These are phyloP conservation scores for Artemisia princeps DNA, from an alignment of 140 eudicot genomes.

Conservation along the genomic window DNA sequence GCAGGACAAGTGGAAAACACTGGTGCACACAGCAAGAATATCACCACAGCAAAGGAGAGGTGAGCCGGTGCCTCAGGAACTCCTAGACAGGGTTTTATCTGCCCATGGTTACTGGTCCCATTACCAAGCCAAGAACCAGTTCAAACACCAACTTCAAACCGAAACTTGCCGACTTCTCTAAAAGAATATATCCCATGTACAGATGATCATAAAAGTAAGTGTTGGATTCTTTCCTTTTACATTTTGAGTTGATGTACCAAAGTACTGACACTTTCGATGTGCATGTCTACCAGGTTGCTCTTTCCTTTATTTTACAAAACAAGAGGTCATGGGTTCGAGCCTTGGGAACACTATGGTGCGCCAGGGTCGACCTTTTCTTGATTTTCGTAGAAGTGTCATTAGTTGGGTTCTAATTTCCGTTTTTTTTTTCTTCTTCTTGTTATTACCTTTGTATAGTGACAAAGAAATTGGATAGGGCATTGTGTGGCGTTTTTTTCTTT, in stretches of 20 bases:
- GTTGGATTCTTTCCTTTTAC: neutral
- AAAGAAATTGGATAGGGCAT: constrained; percentile 6
- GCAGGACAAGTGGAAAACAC: constrained; percentile 95
- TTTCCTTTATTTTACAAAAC: constrained; percentile 5
- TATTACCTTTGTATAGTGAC: constrained; percentile 24
- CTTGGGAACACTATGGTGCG: constrained; percentile 7
- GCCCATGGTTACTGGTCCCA: constrained; percentile 95
- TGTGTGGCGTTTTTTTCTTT: constrained; percentile 16
- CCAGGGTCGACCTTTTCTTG: constrained; percentile 12
- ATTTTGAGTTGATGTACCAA: neutral
- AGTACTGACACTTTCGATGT: neutral
- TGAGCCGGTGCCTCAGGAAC: constrained; percentile 97
- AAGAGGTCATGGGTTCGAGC: constrained; percentile 19
- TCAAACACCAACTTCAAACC: constrained; percentile 39
- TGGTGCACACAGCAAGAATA: constrained; percentile 89
- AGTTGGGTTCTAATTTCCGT: constrained; percentile 16
- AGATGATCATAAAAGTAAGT: constrained; percentile 20
- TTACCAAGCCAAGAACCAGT: constrained; percentile 75
- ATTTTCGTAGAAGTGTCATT: neutral
- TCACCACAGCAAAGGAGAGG: constrained; percentile 99
- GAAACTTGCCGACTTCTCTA: constrained; percentile 61
- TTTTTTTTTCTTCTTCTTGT: constrained; percentile 1
- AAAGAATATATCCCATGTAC: constrained; percentile 19
- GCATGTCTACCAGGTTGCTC: constrained; percentile 1
- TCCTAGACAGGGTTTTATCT: constrained; percentile 66